These are phyloP conservation scores for Boletellus emodensis DNA, from an alignment of 768 basidiomycete species.

Conservation along the genomic window DNA sequence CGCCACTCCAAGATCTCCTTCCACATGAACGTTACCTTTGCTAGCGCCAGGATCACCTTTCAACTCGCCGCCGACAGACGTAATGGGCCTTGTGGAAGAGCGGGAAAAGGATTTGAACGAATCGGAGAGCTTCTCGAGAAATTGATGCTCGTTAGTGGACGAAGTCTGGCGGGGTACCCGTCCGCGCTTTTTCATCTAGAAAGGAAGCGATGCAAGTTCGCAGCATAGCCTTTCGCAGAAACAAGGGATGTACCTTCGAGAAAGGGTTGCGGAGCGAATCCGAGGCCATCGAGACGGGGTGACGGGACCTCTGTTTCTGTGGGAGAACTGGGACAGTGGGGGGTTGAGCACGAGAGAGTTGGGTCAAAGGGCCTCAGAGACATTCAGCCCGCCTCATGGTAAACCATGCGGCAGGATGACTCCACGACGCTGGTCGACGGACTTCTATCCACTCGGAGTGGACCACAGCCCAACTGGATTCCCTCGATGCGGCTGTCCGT, in stretches of 20 bases:
- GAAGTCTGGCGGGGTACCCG: background rate
- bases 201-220: background rate
- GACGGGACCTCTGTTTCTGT: background rate
- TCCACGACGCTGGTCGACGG: constrained; percentile 4
- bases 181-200: constrained; percentile 4
- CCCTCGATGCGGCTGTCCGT: constrained; percentile 10
- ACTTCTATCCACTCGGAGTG: background rate
- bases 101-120: background rate
- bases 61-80: background rate
- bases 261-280: background rate
- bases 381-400: constrained; percentile 22
- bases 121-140: background rate
- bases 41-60: background rate
- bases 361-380: constrained; percentile 1
- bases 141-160: background rate
- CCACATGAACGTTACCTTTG: constrained; percentile 12
- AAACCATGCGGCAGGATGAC: constrained; percentile 13
- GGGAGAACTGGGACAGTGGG: constrained; percentile 4
- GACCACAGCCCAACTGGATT: background rate
- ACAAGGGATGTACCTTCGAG: constrained; percentile 12
- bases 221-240: no score
- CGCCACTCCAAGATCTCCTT: background rate
- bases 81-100: background rate
- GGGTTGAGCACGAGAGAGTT: constrained; percentile 2
- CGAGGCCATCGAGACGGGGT: constrained; percentile 5